phyloP scores from a whole-genome alignment of 441 rosid species.

The Cnidoscolus chayamansa region DNA sequence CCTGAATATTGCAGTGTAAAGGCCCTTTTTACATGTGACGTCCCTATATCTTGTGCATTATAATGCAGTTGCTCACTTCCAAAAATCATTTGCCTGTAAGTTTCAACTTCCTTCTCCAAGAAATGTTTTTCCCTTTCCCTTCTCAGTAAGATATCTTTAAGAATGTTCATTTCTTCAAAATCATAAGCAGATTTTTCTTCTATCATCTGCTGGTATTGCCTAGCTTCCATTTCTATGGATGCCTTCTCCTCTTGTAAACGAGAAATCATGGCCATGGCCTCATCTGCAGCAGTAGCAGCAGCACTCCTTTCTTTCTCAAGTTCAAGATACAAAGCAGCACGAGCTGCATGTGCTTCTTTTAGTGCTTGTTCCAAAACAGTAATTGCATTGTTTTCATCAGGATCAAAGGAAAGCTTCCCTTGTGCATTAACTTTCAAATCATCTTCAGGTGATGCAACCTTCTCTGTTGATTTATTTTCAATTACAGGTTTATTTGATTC shows the following conservation, averaged over 20 bases:
- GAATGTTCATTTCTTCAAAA: constrained; percentile 75
- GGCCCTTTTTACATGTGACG: constrained; percentile 22
- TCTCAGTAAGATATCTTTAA: constrained; percentile 69
- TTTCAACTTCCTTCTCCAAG: constrained; percentile 75
- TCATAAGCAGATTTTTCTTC: constrained; percentile 77
- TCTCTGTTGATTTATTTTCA: constrained; percentile 24
- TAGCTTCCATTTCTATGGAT: constrained; percentile 58
- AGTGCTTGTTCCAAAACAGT: constrained; percentile 44
- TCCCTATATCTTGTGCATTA: constrained; percentile 28
- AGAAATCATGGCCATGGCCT: constrained; percentile 70
- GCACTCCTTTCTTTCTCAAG: constrained; percentile 81
- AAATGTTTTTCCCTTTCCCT: constrained; percentile 78
- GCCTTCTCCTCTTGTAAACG: constrained; percentile 61
- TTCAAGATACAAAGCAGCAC: constrained; percentile 48
- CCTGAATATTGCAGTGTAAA: constrained; percentile 27
- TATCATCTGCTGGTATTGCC: constrained; percentile 69
- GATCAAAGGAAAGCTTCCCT: constrained; percentile 24
- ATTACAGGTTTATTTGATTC: constrained; percentile 34
- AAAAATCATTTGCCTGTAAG: constrained; percentile 47
- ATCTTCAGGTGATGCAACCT: constrained; percentile 28
- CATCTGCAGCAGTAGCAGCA: constrained; percentile 74
- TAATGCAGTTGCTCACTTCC: constrained; percentile 40
- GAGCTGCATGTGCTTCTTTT: constrained; percentile 34
- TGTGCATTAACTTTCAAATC: constrained; percentile 27
- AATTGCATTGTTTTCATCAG: constrained; percentile 30